Conservation (phyloP, 129 eudicot species). For the Sambucus nigra region DNA sequence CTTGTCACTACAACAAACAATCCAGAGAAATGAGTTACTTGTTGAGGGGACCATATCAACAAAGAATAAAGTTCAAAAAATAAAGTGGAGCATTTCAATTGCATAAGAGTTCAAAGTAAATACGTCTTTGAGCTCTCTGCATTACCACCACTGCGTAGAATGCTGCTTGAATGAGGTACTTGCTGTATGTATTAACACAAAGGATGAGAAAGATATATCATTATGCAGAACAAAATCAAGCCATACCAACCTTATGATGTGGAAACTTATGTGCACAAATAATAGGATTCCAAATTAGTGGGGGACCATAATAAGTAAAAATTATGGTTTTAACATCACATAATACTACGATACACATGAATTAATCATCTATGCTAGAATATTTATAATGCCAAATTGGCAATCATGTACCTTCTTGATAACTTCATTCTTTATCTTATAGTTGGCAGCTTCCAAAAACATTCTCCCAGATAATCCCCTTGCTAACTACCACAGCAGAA, state of each 20-base stretch:
- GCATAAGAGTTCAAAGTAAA: not conserved
- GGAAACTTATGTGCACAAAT: not conserved
- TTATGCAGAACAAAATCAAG: not conserved
- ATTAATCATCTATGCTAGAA: not conserved
- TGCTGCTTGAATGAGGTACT: not conserved
- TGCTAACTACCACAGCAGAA: constrained; percentile 42
- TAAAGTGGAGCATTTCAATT: not conserved
- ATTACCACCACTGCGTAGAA: not conserved
- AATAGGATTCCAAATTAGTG: not conserved
- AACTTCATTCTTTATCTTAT: constrained; percentile 63
- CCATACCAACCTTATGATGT: not conserved
- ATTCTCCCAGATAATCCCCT: constrained; percentile 58
- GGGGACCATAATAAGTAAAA: not conserved
- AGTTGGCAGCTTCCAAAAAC: constrained; percentile 73
- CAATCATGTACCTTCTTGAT: constrained; percentile 53
- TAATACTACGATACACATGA: not conserved
- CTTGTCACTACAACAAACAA: no score
- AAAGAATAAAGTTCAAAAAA: not conserved
- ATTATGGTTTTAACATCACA: not conserved
- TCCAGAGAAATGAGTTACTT: no score
- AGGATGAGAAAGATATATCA: not conserved
- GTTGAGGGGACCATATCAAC: no score
- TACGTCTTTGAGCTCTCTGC: not conserved
- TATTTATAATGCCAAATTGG: not conserved
- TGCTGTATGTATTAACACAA: not conserved